Conservation (phyloP, 1,139 yeast species). For the Geotrichum klebahnii region DNA sequence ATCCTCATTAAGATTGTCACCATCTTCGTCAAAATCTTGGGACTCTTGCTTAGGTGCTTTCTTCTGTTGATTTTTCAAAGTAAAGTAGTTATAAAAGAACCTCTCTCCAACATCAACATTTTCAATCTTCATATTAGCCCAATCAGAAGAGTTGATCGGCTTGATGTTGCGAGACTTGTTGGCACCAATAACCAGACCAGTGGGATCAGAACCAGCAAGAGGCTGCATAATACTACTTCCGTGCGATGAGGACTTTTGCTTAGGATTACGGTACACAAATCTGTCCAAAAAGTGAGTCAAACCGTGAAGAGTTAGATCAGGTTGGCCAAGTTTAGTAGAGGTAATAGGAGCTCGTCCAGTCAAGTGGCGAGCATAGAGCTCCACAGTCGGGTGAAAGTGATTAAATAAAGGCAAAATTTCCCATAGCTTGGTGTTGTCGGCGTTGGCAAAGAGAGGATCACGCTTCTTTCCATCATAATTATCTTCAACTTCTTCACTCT, state of each 20-base stretch:
- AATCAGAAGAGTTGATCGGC: conserved; percentile 79
- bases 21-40: conserved; percentile 33
- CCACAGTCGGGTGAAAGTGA: conserved; percentile 91
- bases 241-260: conserved; percentile 62
- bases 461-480: conserved; percentile 82
- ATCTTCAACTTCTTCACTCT: conserved; percentile 37
- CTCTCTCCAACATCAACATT: conserved; percentile 82
- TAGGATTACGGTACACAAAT: conserved; percentile 91
- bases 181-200: conserved; percentile 65
- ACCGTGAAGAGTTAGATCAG: conserved; percentile 85
- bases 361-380: conserved; percentile 61
- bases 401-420: conserved; percentile 67
- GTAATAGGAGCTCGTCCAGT: conserved; percentile 44
- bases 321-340: conserved; percentile 52
- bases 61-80: conserved; percentile 51
- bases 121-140: conserved; percentile 63
- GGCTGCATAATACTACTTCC: conserved; percentile 98
- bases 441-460: conserved; percentile 85
- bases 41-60: conserved; percentile 32
- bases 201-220: conserved; percentile 75
- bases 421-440: conserved; percentile 79
- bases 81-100: conserved; percentile 85
- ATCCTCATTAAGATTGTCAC: conserved; percentile 42
- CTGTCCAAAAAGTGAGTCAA: conserved; percentile 88
- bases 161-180: conserved; percentile 24